A percentile compares a stretch with the other conserved stretches of the same genome.
These are phyloP conservation scores for Candida loeiensis DNA, from an alignment of 805 yeast genomes.

Conservation along the genomic window DNA sequence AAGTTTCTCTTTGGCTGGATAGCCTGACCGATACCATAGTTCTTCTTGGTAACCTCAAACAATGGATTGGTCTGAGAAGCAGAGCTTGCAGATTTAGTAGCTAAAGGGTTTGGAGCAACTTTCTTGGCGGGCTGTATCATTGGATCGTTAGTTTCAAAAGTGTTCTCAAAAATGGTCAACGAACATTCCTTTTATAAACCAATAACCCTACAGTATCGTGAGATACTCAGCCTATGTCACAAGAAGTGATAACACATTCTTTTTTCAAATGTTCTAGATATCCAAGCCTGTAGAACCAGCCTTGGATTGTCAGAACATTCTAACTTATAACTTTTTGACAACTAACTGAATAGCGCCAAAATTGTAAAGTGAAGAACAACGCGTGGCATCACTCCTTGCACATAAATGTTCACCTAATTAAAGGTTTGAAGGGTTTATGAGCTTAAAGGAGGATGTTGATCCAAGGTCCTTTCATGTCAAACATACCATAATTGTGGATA, in stretches of 20 bases:
- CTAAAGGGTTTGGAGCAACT: conserved; percentile 48
- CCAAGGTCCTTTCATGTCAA: conserved; percentile 14
- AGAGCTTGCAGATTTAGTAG: conserved; percentile 30
- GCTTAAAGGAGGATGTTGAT: conserved; percentile 18
- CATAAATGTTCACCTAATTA: conserved; percentile 11
- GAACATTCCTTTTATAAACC: conserved; percentile 13
- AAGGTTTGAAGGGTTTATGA: conserved; percentile 8
- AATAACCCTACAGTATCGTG: conserved; percentile 22
- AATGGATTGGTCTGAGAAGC: conserved; percentile 30
- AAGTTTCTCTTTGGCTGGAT: conserved; percentile 95
- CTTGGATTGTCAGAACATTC: background rate
- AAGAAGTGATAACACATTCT: conserved; percentile 20
- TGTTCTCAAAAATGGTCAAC: conserved; percentile 14
- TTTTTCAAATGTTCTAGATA: background rate
- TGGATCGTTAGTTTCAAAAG: conserved; percentile 18
- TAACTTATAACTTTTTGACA: background rate
- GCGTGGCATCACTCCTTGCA: conserved; percentile 17
- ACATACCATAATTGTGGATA: conserved; percentile 16
- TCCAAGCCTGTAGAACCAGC: background rate
- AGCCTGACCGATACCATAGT: conserved; percentile 95
- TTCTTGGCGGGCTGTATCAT: conserved; percentile 30
- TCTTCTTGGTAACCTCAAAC: conserved; percentile 73
- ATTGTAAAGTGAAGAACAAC: conserved; percentile 7
- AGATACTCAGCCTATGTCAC: conserved; percentile 25
- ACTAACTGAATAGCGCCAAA: conserved; percentile 1